phyloP scores from a whole-genome alignment of 2,329 filamentous ascomycete genomes.

The Endoconidiophora laricicola region DNA sequence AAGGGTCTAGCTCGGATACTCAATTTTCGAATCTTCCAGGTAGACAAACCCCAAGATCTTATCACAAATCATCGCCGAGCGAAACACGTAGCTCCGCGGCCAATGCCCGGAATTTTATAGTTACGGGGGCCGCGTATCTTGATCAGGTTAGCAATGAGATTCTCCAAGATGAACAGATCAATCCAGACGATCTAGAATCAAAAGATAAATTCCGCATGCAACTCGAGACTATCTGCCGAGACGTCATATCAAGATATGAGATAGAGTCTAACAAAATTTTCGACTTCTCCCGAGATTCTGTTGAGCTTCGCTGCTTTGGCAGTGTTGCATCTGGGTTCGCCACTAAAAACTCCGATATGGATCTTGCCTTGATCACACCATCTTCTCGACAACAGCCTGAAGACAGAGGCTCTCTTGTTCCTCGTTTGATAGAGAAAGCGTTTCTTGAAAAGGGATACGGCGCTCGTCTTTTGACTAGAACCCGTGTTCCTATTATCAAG shows the following conservation, averaged over 20 bases:
- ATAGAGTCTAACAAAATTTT: conserved; percentile 20
- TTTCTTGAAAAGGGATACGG: conserved; percentile 58
- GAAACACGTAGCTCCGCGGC: background rate
- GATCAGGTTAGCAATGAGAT: conserved; percentile 19
- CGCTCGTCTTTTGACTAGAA: conserved; percentile 59
- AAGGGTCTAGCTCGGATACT: background rate
- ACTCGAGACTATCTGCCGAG: conserved; percentile 48
- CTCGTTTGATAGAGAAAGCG: conserved; percentile 57
- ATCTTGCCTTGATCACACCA: conserved; percentile 60
- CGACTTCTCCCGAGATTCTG: conserved; percentile 35
- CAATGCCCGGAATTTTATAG: background rate
- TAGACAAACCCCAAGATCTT: no score
- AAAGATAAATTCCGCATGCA: conserved; percentile 54
- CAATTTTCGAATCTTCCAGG: no score
- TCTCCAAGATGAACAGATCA: conserved; percentile 45
- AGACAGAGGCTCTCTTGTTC: conserved; percentile 43
- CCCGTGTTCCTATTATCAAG: conserved; percentile 76
- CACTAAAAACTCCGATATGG: conserved; percentile 78
- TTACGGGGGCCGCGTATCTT: conserved; percentile 2
- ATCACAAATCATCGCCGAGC: no score
- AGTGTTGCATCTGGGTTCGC: conserved; percentile 76
- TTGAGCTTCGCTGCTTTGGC: conserved; percentile 64
- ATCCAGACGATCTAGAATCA: conserved; percentile 41
- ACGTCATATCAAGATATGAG: conserved; percentile 39
- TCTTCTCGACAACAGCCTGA: conserved; percentile 37